Evolutionary conservation across 768 basidiomycete species (phyloP), one percentile per base, ranked within the genome.

Genomic region (Amanita phalloides): DNA sequence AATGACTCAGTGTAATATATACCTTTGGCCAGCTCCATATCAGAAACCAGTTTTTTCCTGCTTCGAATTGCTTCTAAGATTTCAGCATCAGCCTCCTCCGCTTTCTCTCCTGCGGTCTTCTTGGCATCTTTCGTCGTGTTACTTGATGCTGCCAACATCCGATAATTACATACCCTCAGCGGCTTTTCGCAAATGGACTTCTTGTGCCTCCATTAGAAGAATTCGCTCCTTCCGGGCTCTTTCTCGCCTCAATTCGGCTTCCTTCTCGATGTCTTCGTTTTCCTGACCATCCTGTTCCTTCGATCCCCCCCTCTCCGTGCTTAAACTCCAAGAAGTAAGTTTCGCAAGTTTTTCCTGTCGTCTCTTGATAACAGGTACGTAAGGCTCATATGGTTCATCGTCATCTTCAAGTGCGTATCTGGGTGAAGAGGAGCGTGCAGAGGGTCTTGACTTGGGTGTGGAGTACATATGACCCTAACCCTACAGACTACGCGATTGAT

Each of bases 1-100:
- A 97, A 63, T 30, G 91, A 76, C 57, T 97, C 90, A 0, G 85
- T 88, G 63, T 97, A 99, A 33, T 79, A 75, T 39, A 96, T 92
- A 6, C 95, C 96, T 62, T 91, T 82, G 2, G 96, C 95, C 30
- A 98, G 69, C 64, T 99, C 96, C 61, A 90, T 72, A 59, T 92
- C 93, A 3, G 92, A 93, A 0, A 90, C 92, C 10, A 99, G 78
- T 63, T 93, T 95, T 63, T 88, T 77, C 60, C 93, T 76, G 55
- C 85, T 89, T 33, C 90, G 88, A 58, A 98, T 92, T 11, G 95
- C 94, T 44, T 86, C 86, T 8, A 98, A 68, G 46, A 99, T 87
- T 62, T 91, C 86, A 5, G 86, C 90, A 63, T 99, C 96, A 44
- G 74, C 83, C 64, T 96, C 96, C 49, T 86, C 84, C 5, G 76